phyloP scores from a whole-genome alignment of 2,329 filamentous ascomycete genomes.

The Rachicladosporium sp. region DNA sequence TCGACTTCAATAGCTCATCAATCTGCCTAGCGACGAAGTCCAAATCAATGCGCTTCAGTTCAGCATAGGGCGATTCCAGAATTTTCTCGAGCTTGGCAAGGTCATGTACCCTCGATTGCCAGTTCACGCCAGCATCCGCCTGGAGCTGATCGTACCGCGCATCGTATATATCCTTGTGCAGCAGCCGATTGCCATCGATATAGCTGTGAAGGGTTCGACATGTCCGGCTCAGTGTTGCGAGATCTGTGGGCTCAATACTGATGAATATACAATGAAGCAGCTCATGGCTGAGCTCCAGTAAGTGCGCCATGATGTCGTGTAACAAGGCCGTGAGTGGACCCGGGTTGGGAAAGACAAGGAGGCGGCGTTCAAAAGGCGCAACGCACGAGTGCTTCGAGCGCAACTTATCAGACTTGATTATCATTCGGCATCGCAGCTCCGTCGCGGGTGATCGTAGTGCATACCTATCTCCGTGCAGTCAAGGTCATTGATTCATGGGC shows the following conservation, averaged over 20 bases:
- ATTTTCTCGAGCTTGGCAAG: slow-evolving; percentile 31
- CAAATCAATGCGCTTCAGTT: slow-evolving; percentile 29
- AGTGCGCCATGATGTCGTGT: slow-evolving; percentile 19
- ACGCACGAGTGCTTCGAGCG: too few relatives aligned
- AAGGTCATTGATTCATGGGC: too few relatives aligned
- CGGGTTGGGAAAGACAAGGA: too few relatives aligned
- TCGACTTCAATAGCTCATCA: slow-evolving; percentile 14
- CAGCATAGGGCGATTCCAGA: slow-evolving; percentile 28
- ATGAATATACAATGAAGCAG: slow-evolving; percentile 50
- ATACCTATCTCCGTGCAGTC: too few relatives aligned
- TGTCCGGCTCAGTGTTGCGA: slow-evolving; percentile 39
- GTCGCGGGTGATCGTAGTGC: too few relatives aligned
- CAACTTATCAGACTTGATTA: too few relatives aligned
- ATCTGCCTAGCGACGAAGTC: slow-evolving; percentile 15
- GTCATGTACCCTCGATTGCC: slow-evolving; percentile 26
- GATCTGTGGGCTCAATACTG: slow-evolving; percentile 44
- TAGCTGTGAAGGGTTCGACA: slow-evolving; percentile 43
- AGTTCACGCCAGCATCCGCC: slow-evolving; percentile 15
- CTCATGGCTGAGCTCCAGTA: slow-evolving; percentile 46
- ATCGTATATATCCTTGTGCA: slow-evolving; percentile 53
- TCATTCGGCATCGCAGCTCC: too few relatives aligned
- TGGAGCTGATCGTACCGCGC: slow-evolving; percentile 25
- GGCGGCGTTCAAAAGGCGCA: too few relatives aligned
- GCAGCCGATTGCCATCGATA: slow-evolving; percentile 43
- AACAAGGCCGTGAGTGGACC: too few relatives aligned